Conservation (phyloP, 495 filamentous ascomycete genomes). For the Talaromyces stipitatus region DNA sequence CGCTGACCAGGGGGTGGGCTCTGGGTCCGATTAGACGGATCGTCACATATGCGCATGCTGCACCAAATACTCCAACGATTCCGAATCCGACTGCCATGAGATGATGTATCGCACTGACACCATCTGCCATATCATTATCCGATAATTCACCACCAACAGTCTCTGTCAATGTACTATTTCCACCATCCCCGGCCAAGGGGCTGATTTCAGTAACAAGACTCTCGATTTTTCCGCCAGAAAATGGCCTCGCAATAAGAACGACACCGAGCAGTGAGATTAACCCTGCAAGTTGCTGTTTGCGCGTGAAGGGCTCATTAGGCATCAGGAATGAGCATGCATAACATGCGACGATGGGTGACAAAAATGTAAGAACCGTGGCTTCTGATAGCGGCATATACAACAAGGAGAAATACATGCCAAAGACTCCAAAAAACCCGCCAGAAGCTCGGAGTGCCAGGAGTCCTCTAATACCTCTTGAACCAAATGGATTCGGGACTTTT, state of each 20-base stretch:
- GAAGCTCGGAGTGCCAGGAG: constrained; percentile 64
- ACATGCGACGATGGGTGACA: constrained; percentile 74
- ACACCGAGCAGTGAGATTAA: constrained; percentile 74
- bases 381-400: constrained; percentile 84
- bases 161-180: neutral
- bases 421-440: constrained; percentile 81
- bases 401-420: constrained; percentile 72
- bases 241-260: constrained; percentile 73
- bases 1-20: constrained; percentile 75
- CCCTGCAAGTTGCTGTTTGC: constrained; percentile 67
- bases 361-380: constrained; percentile 88
- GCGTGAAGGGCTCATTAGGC: constrained; percentile 67
- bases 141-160: neutral
- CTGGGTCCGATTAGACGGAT: constrained; percentile 81
- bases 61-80: constrained; percentile 74
- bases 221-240: constrained; percentile 22
- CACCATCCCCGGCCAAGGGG: constrained; percentile 3
- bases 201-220: neutral
- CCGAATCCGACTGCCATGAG: constrained; percentile 65
- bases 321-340: constrained; percentile 74
- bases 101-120: constrained; percentile 49
- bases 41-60: constrained; percentile 66
- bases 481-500: constrained; percentile 61
- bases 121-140: constrained; percentile 18
- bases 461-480: constrained; percentile 52